A percentile compares a stretch with the other conserved stretches of the same genome.
Conservation (phyloP, 495 filamentous ascomycete genomes). For the Neurospora sp. region DNA sequence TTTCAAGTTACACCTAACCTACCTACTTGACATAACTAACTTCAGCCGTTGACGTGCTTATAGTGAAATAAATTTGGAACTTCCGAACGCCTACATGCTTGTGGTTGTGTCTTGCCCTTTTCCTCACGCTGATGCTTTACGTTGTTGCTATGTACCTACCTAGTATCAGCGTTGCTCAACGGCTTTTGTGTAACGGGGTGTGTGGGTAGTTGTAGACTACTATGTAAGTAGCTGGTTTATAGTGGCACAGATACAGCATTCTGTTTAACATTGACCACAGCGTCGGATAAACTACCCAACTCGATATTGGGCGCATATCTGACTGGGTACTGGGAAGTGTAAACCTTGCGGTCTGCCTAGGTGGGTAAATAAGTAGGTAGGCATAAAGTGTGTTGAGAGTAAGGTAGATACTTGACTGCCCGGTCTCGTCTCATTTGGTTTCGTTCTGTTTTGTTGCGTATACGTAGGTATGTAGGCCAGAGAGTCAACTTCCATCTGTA, state of each 20-base stretch:
- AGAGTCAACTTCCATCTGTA: neutral
- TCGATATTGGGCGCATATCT: neutral
- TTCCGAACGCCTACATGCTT: neutral
- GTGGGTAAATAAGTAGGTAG: neutral
- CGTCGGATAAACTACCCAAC: neutral
- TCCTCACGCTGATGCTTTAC: neutral
- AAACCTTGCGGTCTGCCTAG: neutral
- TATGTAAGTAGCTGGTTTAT: no score
- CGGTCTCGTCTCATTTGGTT: neutral
- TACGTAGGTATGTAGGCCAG: neutral
- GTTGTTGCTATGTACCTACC: neutral
- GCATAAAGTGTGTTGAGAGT: neutral
- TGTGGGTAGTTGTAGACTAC: no score
- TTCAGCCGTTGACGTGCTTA: no score
- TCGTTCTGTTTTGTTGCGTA: neutral
- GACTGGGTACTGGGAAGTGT: neutral
- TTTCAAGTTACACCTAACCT: no score
- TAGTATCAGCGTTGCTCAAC: neutral
- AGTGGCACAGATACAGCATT: neutral
- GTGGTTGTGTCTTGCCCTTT: neutral
- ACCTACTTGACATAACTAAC: no score
- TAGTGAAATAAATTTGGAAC: no score
- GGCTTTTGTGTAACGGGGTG: neutral
- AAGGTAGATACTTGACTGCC: neutral
- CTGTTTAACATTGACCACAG: neutral